phyloP scores from a whole-genome alignment of 106 monocot species.

The Dendrobium chrysotoxum region DNA sequence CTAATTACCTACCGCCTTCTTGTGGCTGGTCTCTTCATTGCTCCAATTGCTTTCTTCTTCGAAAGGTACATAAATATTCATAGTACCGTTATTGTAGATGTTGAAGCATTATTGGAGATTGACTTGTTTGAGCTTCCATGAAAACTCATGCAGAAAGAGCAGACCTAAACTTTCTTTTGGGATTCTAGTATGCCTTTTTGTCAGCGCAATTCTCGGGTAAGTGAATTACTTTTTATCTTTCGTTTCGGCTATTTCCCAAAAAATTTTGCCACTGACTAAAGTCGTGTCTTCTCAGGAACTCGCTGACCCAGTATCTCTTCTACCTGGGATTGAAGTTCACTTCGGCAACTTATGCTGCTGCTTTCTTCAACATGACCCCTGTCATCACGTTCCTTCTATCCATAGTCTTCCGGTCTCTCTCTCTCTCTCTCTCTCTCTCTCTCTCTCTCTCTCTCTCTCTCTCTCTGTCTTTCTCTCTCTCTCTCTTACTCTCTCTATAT shows the following conservation, averaged over 20 bases:
- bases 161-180: constrained; percentile 47
- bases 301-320: constrained; percentile 58
- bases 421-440: not conserved
- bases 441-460: no score
- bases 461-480: no score
- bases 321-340: constrained; percentile 47
- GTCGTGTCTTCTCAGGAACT: constrained; percentile 21
- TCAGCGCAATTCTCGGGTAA: constrained; percentile 63
- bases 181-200: constrained; percentile 38
- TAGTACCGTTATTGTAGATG: no score
- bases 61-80: constrained; percentile 28
- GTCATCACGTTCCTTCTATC: constrained; percentile 58
- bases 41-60: constrained; percentile 50
- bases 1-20: constrained; percentile 49
- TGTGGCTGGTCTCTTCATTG: constrained; percentile 49
- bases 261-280: not conserved
- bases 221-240: not conserved
- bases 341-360: constrained; percentile 45
- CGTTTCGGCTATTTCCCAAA: no score
- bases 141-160: constrained; percentile 9
- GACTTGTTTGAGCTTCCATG: no score
- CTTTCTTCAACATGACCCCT: constrained; percentile 62
- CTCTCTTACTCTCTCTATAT: no score
- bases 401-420: constrained; percentile 29
- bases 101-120: no score